Evolutionary conservation across 352 stramenopile genomes (phyloP).

Genomic region (Blastocystis sp.): DNA sequence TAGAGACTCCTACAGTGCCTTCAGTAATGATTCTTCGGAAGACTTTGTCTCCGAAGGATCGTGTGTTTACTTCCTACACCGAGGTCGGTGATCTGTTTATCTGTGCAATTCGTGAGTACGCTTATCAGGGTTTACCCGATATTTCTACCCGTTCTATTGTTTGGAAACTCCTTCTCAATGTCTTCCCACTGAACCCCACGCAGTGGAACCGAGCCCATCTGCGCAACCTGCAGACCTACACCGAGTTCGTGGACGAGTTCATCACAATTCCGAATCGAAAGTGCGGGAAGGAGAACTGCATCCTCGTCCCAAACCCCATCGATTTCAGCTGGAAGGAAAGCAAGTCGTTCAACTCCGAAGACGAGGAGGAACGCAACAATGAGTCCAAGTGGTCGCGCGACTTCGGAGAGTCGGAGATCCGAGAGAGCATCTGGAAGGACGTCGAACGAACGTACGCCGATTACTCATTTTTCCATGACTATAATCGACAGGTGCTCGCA

Average conservation of each 20-base stretch:
- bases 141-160: constrained; percentile 9
- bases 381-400: constrained; percentile 43
- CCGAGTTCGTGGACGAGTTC: constrained; percentile 59
- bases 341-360: not conserved
- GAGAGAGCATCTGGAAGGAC: constrained; percentile 76
- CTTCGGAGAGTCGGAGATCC: constrained; percentile 65
- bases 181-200: not conserved
- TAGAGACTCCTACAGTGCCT: not conserved
- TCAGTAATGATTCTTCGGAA: not conserved
- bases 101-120: constrained; percentile 56
- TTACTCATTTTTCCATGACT: constrained; percentile 73
- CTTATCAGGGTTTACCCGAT: constrained; percentile 53
- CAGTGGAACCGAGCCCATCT: constrained; percentile 3
- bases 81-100: not conserved
- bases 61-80: not conserved
- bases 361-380: constrained; percentile 24
- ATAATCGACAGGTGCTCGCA: constrained; percentile 70
- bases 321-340: constrained; percentile 22
- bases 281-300: not conserved
- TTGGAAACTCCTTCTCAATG: constrained; percentile 57
- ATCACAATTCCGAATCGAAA: constrained; percentile 1
- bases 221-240: constrained; percentile 25
- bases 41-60: not conserved
- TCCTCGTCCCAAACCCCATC: constrained; percentile 26
- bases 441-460: constrained; percentile 73